Conservation (phyloP, 257 asterid species). For the Leptodermis oblonga region DNA sequence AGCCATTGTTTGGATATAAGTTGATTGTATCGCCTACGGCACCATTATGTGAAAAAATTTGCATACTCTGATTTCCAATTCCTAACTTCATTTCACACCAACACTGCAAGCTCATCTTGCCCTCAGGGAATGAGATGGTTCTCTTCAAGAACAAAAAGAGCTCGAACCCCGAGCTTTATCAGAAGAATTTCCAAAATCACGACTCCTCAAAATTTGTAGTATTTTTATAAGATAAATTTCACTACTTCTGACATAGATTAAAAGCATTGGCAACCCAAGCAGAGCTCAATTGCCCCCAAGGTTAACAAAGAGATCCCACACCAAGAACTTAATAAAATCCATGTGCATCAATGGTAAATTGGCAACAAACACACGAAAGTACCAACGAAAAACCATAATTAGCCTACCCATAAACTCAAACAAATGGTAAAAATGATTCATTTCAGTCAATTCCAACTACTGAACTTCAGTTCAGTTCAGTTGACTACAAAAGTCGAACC, state of each 20-base stretch:
- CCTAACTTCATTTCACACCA: not conserved
- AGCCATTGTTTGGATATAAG: too few species aligned
- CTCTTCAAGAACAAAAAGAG: not conserved
- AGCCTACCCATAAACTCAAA: not conserved
- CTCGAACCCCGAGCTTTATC: not conserved
- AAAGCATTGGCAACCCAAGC: not conserved
- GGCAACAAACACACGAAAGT: not conserved
- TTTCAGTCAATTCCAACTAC: not conserved
- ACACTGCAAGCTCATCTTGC: not conserved
- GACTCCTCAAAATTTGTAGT: not conserved
- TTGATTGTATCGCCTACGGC: not conserved
- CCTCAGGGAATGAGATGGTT: not conserved
- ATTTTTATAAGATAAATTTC: not conserved
- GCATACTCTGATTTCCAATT: too few species aligned
- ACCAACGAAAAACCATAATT: not conserved
- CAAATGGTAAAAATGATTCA: not conserved
- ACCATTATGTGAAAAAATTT: not conserved
- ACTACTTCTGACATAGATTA: not conserved
- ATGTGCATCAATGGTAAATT: not conserved
- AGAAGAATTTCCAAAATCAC: not conserved
- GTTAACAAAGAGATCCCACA: not conserved
- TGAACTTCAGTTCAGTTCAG: slow-evolving; percentile 6
- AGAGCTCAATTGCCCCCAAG: not conserved
- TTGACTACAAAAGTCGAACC: not conserved
- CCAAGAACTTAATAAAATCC: not conserved